Conservation (phyloP, 1,284 basidiomycete species). For the Ceratobasidium sp. region DNA sequence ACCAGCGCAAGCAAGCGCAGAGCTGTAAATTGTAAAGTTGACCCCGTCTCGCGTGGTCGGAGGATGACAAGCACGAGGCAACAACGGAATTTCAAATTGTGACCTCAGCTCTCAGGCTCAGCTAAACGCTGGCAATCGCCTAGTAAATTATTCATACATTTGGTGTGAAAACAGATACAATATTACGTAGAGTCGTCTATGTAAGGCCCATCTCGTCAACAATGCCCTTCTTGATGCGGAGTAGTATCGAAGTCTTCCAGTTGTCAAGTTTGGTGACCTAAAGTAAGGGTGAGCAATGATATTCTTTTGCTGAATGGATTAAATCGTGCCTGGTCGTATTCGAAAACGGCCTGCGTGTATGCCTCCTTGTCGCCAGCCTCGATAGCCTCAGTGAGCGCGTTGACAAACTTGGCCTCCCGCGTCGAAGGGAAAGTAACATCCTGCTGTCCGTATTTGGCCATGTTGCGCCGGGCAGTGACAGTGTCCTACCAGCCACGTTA, state of each 20-base stretch:
- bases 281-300: conserved; percentile 6
- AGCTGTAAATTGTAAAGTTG: conserved; percentile 38
- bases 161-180: conserved; percentile 11
- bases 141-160: conserved; percentile 38
- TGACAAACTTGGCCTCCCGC: conserved; percentile 89
- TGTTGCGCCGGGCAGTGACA: conserved; percentile 83
- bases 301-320: not conserved
- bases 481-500: conserved; percentile 70
- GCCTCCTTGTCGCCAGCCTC: conserved; percentile 82
- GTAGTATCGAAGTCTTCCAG: conserved; percentile 91
- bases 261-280: conserved; percentile 91
- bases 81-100: conserved; percentile 30
- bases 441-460: conserved; percentile 77
- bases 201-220: conserved; percentile 67
- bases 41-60: conserved; percentile 39
- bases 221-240: conserved; percentile 88
- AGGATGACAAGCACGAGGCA: conserved; percentile 36
- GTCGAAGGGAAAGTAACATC: conserved; percentile 88
- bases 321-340: conserved; percentile 71
- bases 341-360: conserved; percentile 83
- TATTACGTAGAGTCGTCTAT: conserved; percentile 49
- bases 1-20: conserved; percentile 36
- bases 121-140: conserved; percentile 6
- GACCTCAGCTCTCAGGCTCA: conserved; percentile 30
- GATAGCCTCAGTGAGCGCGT: conserved; percentile 80